Evolutionary conservation across 495 filamentous ascomycete genomes (phyloP).

Genomic region (Penicillium robsamsonii): DNA sequence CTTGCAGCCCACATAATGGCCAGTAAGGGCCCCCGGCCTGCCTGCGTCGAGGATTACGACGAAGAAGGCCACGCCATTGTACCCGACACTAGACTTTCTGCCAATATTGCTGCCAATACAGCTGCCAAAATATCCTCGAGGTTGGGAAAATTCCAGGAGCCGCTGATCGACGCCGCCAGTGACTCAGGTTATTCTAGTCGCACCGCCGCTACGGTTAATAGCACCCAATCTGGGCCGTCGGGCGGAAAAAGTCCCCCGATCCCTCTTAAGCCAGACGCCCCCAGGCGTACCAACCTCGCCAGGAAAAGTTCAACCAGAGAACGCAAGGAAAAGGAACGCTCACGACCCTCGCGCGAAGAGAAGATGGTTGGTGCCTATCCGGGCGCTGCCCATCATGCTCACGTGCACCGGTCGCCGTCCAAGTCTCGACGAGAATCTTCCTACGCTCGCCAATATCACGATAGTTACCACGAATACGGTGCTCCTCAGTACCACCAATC

Average conservation of each 20-base stretch:
- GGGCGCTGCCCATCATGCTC: slow-evolving; percentile 28
- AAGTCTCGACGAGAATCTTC: slow-evolving; percentile 37
- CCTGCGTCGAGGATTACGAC: slow-evolving; percentile 57
- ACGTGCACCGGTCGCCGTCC: slow-evolving; percentile 35
- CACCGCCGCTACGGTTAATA: slow-evolving; percentile 55
- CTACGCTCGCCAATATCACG: slow-evolving; percentile 29
- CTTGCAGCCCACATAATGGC: slow-evolving; percentile 38
- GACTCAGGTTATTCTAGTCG: slow-evolving; percentile 67
- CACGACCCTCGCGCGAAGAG: slow-evolving; percentile 33
- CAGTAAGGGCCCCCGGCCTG: slow-evolving; percentile 39
- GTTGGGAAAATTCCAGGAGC: slow-evolving; percentile 37
- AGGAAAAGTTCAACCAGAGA: slow-evolving; percentile 35
- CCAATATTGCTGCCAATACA: slow-evolving; percentile 42
- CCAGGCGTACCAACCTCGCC: slow-evolving; percentile 32
- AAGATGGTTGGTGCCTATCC: slow-evolving; percentile 41
- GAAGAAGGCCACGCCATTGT: slow-evolving; percentile 49
- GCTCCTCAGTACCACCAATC: slow-evolving; percentile 31
- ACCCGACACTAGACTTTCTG: slow-evolving; percentile 49
- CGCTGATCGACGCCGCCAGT: slow-evolving; percentile 50
- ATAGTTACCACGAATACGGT: slow-evolving; percentile 35
- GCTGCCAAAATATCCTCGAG: slow-evolving; percentile 55
- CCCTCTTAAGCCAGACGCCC: slow-evolving; percentile 42
- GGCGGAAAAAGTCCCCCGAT: slow-evolving; percentile 41
- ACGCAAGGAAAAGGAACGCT: slow-evolving; percentile 36
- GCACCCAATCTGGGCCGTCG: slow-evolving; percentile 53